Conservation (phyloP, 176 grass and related monocot species). For the Alloteropsis semialata region DNA sequence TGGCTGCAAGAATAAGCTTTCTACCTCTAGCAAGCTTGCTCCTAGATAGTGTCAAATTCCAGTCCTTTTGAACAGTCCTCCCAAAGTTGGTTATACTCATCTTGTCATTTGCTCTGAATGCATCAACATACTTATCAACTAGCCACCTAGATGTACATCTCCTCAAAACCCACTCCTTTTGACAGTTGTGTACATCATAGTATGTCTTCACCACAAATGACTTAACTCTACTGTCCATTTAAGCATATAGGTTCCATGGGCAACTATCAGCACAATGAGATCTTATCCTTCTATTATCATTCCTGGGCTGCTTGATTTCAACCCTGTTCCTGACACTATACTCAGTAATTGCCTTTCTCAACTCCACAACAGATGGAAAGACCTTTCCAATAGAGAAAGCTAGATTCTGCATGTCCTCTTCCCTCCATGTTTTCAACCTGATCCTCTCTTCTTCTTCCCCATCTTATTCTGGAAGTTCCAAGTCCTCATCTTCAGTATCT, state of each 20-base stretch:
- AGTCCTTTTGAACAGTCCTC: no score
- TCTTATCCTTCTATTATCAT: not conserved
- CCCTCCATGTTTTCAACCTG: not conserved
- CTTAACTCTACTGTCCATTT: not conserved
- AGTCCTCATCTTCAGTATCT: no score
- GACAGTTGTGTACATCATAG: not conserved
- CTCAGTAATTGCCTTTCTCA: not conserved
- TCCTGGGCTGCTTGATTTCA: not conserved
- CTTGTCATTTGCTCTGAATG: not conserved
- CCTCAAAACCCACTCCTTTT: no score
- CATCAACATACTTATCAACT: not conserved
- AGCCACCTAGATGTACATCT: not conserved
- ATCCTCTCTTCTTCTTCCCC: not conserved
- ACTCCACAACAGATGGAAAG: not conserved
- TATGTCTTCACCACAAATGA: not conserved
- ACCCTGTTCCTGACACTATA: not conserved
- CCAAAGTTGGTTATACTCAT: not conserved
- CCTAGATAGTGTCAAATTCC: no score
- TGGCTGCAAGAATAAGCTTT: fast-evolving
- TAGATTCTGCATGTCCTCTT: not conserved
- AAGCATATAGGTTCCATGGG: not conserved
- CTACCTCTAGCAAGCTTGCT: no score
- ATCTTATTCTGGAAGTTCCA: no score
- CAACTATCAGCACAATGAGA: not conserved
- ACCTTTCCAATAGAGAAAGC: no score